A percentile compares a stretch with the other conserved stretches of the same genome.
phyloP scores from a whole-genome alignment of 1,284 basidiomycete species.

The Irpex lacteus region DNA sequence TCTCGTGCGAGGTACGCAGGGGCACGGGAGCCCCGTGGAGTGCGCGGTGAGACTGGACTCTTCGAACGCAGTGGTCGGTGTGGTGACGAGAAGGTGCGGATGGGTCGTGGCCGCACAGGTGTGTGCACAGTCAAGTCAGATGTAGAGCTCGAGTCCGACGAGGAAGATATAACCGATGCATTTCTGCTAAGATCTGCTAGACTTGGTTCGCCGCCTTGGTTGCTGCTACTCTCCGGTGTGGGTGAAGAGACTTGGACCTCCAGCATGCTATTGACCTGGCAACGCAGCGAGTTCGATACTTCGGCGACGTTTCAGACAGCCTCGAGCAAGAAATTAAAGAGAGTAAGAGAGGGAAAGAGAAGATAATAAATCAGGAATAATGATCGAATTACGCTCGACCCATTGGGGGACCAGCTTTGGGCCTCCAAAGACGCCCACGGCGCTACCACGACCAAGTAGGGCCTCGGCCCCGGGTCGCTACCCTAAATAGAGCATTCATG shows the following conservation, averaged over 20 bases:
- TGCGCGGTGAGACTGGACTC: slow-evolving; percentile 49
- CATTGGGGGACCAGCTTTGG: background rate
- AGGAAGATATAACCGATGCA: slow-evolving; percentile 71
- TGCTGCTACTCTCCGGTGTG: slow-evolving; percentile 28
- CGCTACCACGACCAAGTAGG: no score
- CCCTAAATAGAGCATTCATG: no score
- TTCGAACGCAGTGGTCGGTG: slow-evolving; percentile 38
- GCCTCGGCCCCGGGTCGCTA: no score
- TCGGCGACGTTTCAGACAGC: slow-evolving; percentile 6
- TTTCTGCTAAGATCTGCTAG: slow-evolving; percentile 71
- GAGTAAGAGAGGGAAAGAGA: slow-evolving; percentile 11
- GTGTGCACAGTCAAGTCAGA: slow-evolving; percentile 38
- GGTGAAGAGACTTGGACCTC: slow-evolving; percentile 37
- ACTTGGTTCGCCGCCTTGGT: slow-evolving; percentile 28
- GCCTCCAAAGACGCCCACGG: no score
- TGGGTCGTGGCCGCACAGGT: slow-evolving; percentile 53
- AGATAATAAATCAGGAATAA: slow-evolving; percentile 1
- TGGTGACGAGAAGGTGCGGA: slow-evolving; percentile 66
- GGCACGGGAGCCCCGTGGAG: slow-evolving; percentile 42
- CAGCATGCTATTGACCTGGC: slow-evolving; percentile 33
- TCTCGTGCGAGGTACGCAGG: slow-evolving; percentile 63
- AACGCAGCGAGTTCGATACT: slow-evolving; percentile 3
- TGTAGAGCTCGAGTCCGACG: slow-evolving; percentile 57
- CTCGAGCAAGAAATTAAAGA: slow-evolving; percentile 5
- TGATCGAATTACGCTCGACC: slow-evolving; percentile 1